phyloP scores from a whole-genome alignment of 2,329 filamentous ascomycete genomes.

The Teratosphaeria zuluensis region DNA sequence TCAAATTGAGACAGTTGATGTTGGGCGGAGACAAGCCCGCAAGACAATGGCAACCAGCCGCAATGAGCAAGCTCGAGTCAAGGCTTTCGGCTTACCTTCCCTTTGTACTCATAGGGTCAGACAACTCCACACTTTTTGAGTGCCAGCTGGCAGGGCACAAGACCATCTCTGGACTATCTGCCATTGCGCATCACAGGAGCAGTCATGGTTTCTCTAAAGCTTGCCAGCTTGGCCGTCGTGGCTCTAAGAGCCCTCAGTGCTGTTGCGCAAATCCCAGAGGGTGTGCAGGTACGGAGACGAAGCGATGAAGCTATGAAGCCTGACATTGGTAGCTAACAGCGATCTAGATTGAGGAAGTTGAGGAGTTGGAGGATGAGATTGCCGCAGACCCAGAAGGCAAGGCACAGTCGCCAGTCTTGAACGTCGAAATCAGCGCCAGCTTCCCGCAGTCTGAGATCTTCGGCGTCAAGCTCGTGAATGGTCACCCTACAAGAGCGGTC shows the following conservation, averaged over 20 bases:
- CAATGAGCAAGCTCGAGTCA: too few species aligned
- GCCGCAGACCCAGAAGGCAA: slow-evolving; percentile 10
- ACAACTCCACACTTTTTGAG: not conserved
- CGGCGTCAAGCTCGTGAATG: slow-evolving; percentile 92
- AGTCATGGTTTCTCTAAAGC: slow-evolving; percentile 62
- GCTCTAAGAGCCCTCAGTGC: slow-evolving; percentile 59
- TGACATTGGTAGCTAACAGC: slow-evolving; percentile 7
- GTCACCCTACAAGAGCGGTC: slow-evolving; percentile 71
- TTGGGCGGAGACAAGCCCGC: too few species aligned
- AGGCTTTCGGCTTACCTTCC: not conserved
- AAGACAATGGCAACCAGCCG: too few species aligned
- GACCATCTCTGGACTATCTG: not conserved
- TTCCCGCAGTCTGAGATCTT: slow-evolving; percentile 70
- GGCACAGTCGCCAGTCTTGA: slow-evolving; percentile 48
- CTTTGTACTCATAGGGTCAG: not conserved
- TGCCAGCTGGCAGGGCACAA: not conserved
- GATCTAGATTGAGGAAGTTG: slow-evolving; percentile 13
- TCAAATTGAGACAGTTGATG: too few species aligned
- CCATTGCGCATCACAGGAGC: slow-evolving; percentile 10
- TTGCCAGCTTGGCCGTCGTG: slow-evolving; percentile 61
- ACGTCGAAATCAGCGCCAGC: slow-evolving; percentile 46
- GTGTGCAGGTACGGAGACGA: slow-evolving; percentile 16
- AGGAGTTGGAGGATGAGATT: slow-evolving; percentile 5
- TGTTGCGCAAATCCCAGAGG: slow-evolving; percentile 44
- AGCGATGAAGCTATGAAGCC: slow-evolving; percentile 11